Evolutionary conservation across 2,329 filamentous ascomycete species (phyloP).

Genomic region (Rugonectria rugulosa): DNA sequence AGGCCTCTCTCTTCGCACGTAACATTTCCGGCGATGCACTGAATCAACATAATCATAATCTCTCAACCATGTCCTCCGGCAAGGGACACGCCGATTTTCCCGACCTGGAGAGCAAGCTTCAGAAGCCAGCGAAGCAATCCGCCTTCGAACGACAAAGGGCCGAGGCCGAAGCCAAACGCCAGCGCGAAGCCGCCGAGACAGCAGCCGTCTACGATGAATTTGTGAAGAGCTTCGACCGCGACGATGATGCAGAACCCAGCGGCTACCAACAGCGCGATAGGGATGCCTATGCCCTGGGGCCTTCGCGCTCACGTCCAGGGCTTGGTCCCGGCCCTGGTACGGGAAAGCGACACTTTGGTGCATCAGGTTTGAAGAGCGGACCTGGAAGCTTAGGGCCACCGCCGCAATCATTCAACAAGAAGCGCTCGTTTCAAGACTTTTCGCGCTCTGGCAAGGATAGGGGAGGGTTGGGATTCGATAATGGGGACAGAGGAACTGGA

Average conservation of each 20-base stretch:
- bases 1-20: background rate
- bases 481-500: slow-evolving; percentile 32
- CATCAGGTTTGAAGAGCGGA: slow-evolving; percentile 63
- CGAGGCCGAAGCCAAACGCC: slow-evolving; percentile 87
- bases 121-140: slow-evolving; percentile 83
- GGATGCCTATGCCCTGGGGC: slow-evolving; percentile 17
- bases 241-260: slow-evolving; percentile 56
- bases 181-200: slow-evolving; percentile 85
- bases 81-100: slow-evolving; percentile 68
- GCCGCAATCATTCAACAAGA: slow-evolving; percentile 59
- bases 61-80: slow-evolving; percentile 53
- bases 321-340: slow-evolving; percentile 40
- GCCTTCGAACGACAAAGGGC: slow-evolving; percentile 88
- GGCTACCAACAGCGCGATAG: slow-evolving; percentile 33
- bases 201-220: slow-evolving; percentile 89
- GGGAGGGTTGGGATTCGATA: slow-evolving; percentile 46
- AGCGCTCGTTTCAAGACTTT: slow-evolving; percentile 57
- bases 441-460: slow-evolving; percentile 45
- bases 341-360: slow-evolving; percentile 71
- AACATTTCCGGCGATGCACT: slow-evolving; percentile 23
- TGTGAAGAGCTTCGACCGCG: slow-evolving; percentile 77
- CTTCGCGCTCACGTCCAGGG: slow-evolving; percentile 36
- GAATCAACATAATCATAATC: background rate
- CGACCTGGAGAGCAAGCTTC: slow-evolving; percentile 78
- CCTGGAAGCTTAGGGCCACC: slow-evolving; percentile 67